These are phyloP conservation scores for Mycena leptocephala DNA, from an alignment of 768 basidiomycete genomes.

Conservation along the genomic window DNA sequence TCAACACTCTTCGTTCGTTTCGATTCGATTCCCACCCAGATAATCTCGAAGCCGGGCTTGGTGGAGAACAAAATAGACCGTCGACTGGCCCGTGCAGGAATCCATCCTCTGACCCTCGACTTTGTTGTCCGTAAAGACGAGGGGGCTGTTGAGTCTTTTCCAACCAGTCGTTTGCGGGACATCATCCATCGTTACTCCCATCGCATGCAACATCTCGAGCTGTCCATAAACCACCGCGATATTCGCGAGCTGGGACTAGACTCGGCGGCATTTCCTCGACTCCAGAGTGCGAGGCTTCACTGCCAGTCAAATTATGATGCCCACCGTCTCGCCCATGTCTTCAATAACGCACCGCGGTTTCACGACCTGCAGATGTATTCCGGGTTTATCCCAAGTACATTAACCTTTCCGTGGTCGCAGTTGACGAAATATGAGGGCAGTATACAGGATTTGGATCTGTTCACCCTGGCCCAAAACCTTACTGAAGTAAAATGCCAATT, in stretches of 20 bases:
- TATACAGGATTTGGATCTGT: background rate
- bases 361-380: background rate
- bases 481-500: background rate
- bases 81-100: background rate
- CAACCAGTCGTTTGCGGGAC: background rate
- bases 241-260: background rate
- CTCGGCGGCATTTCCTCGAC: background rate
- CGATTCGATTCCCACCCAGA: background rate
- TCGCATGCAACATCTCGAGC: background rate
- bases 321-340: background rate
- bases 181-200: conserved; percentile 7
- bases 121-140: background rate
- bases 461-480: background rate
- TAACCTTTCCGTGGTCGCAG: background rate
- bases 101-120: background rate
- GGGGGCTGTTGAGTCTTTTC: background rate
- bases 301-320: background rate
- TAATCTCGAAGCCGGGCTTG: background rate
- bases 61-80: background rate
- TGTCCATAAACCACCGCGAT: background rate
- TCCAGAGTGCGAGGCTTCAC: background rate
- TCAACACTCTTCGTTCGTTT: background rate
- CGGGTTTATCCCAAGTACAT: background rate
- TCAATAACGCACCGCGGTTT: background rate
- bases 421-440: conserved; percentile 5